Conservation (phyloP, 169 alveolate species). For the Babesia ovis region DNA sequence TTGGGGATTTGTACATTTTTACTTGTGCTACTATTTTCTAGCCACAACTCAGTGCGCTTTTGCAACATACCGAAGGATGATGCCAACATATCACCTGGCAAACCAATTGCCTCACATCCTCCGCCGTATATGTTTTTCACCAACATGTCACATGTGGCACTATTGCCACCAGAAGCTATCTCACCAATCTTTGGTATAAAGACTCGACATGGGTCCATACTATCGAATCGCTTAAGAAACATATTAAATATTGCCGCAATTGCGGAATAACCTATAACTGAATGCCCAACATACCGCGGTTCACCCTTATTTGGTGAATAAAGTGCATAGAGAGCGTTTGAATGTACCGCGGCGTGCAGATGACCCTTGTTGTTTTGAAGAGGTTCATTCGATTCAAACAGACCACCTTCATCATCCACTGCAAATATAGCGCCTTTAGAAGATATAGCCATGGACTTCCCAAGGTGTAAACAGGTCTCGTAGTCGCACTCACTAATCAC, state of each 20-base stretch:
- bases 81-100: constrained; percentile 43
- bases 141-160: constrained; percentile 41
- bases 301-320: background rate
- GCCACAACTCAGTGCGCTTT: background rate
- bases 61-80: constrained; percentile 53
- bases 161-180: constrained; percentile 29
- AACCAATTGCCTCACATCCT: constrained; percentile 22
- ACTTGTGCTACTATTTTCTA: background rate
- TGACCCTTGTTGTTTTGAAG: background rate
- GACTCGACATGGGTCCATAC: background rate
- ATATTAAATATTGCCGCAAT: constrained; percentile 11
- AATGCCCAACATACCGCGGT: constrained; percentile 11
- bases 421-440: background rate
- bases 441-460: background rate
- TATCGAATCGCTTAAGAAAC: constrained; percentile 19
- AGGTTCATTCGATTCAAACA: background rate
- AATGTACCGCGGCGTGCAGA: constrained; percentile 12
- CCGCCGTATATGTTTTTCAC: constrained; percentile 52
- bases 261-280: constrained; percentile 52
- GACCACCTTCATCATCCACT: background rate
- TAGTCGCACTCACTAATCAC: constrained; percentile 9
- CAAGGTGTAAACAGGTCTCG: constrained; percentile 3
- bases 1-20: too few relatives aligned
- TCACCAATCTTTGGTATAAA: constrained; percentile 16
- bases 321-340: constrained; percentile 7